Evolutionary conservation across 1,284 basidiomycete species (phyloP).

Genomic region (Phenoliferia sp.): DNA sequence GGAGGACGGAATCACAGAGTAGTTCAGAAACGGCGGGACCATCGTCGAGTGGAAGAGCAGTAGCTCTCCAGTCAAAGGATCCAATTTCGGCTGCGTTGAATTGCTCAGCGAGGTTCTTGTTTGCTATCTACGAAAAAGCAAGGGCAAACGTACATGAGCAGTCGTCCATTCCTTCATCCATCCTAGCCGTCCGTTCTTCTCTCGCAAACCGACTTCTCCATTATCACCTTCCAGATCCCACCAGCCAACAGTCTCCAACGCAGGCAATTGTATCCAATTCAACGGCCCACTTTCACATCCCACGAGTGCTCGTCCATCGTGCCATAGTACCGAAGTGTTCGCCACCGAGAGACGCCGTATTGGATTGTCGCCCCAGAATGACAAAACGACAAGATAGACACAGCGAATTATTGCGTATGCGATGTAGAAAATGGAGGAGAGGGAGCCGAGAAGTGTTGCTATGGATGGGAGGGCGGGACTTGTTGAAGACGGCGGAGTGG

Average conservation of each 20-base stretch:
- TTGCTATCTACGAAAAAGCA: neutral
- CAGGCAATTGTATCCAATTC: constrained; percentile 46
- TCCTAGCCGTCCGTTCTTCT: constrained; percentile 24
- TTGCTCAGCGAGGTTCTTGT: no score
- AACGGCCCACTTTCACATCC: constrained; percentile 50
- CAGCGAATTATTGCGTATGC: constrained; percentile 45
- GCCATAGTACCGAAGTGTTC: constrained; percentile 48
- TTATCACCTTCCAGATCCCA: constrained; percentile 36
- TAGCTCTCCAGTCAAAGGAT: constrained; percentile 48
- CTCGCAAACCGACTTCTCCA: constrained; percentile 32
- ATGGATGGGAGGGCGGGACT: constrained; percentile 48
- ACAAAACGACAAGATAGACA: constrained; percentile 40
- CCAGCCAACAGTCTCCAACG: constrained; percentile 48
- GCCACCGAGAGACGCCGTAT: constrained; percentile 46
- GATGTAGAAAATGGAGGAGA: constrained; percentile 43
- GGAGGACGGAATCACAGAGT: constrained; percentile 46
- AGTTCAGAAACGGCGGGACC: constrained; percentile 45
- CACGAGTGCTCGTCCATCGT: constrained; percentile 47
- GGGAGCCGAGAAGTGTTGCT: constrained; percentile 48
- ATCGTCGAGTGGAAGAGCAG: constrained; percentile 48
- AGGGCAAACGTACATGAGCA: constrained; percentile 39
- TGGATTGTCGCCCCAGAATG: constrained; percentile 38
- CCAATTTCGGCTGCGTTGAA: constrained; percentile 42
- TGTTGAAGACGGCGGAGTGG: constrained; percentile 36
- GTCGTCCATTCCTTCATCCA: constrained; percentile 49